These are phyloP conservation scores for Arabidopsis suecica DNA, from an alignment of 345 rosid genomes.

Conservation along the genomic window DNA sequence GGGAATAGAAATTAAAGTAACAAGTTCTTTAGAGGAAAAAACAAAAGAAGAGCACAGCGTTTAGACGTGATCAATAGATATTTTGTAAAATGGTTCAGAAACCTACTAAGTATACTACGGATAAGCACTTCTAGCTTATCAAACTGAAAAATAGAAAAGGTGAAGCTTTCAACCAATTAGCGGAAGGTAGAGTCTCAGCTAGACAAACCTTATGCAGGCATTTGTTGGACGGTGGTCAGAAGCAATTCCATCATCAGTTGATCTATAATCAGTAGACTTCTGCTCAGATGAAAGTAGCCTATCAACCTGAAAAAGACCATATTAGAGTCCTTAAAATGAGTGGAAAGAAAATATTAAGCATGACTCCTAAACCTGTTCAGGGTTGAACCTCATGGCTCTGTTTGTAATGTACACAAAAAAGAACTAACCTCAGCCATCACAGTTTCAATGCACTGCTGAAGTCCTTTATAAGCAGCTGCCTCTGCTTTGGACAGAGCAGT, in stretches of 20 bases:
- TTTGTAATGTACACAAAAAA: conserved; percentile 28
- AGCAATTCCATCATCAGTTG: conserved; percentile 94
- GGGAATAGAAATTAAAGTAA: conserved; percentile 15
- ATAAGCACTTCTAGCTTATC: conserved; percentile 20
- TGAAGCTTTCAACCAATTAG: conserved; percentile 17
- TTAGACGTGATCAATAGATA: not conserved
- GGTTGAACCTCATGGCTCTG: conserved; percentile 17
- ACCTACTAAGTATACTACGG: conserved; percentile 22
- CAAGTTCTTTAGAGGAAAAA: conserved; percentile 1
- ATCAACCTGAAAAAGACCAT: conserved; percentile 65
- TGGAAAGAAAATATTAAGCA: conserved; percentile 11
- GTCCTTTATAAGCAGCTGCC: conserved; percentile 97
- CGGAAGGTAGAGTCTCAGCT: conserved; percentile 17
- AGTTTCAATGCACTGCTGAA: conserved; percentile 99
- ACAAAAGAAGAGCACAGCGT: not conserved
- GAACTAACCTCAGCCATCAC: conserved; percentile 96
- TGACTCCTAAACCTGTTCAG: conserved; percentile 1
- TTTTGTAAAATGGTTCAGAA: not conserved
- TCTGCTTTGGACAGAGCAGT: conserved; percentile 98
- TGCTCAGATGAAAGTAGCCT: conserved; percentile 93
- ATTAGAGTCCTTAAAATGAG: conserved; percentile 15
- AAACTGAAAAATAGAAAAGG: not conserved
- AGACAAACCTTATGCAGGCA: conserved; percentile 89
- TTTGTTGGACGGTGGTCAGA: conserved; percentile 97
- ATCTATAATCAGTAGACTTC: conserved; percentile 87